Conservation (phyloP, 2,329 filamentous ascomycete genomes). For the Aspergillus luchuensis region DNA sequence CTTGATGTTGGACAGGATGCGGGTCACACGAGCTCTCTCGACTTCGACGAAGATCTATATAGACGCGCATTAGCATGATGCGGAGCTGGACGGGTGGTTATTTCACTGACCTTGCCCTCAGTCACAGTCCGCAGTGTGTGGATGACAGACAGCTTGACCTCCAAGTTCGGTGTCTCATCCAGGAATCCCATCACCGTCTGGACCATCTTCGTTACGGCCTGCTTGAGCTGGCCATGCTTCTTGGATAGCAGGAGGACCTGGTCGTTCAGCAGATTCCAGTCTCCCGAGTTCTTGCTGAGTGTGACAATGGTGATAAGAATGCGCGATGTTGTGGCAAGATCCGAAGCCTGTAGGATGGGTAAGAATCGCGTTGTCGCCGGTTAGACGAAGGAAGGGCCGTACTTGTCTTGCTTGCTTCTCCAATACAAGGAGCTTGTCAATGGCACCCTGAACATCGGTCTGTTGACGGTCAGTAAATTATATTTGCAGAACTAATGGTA, state of each 20-base stretch:
- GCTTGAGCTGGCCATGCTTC: constrained; percentile 99
- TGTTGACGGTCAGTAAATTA: constrained; percentile 29
- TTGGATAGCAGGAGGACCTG: constrained; percentile 95
- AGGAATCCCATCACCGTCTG: constrained; percentile 93
- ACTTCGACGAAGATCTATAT: constrained; percentile 93
- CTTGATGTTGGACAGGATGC: constrained; percentile 95
- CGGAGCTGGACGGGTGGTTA: not conserved
- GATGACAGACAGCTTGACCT: constrained; percentile 90
- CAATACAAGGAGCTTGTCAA: constrained; percentile 87
- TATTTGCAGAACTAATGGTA: not conserved
- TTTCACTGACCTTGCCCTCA: constrained; percentile 77
- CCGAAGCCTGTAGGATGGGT: constrained; percentile 69
- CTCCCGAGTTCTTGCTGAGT: constrained; percentile 86
- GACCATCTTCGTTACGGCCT: constrained; percentile 98
- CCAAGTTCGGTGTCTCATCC: constrained; percentile 78
- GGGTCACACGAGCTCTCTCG: constrained; percentile 91
- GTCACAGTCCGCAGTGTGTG: constrained; percentile 95
- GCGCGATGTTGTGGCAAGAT: constrained; percentile 91
- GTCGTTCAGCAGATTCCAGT: constrained; percentile 95
- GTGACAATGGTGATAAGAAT: constrained; percentile 86
- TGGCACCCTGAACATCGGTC: constrained; percentile 75
- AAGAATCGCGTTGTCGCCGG: constrained; percentile 11
- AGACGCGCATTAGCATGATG: not conserved
- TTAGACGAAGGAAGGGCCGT: constrained; percentile 14
- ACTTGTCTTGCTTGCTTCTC: constrained; percentile 99